Evolutionary conservation across 305 asterid genomes (phyloP), one percentile per base, ranked within the genome.

Genomic region (Rubia tinctorum): DNA sequence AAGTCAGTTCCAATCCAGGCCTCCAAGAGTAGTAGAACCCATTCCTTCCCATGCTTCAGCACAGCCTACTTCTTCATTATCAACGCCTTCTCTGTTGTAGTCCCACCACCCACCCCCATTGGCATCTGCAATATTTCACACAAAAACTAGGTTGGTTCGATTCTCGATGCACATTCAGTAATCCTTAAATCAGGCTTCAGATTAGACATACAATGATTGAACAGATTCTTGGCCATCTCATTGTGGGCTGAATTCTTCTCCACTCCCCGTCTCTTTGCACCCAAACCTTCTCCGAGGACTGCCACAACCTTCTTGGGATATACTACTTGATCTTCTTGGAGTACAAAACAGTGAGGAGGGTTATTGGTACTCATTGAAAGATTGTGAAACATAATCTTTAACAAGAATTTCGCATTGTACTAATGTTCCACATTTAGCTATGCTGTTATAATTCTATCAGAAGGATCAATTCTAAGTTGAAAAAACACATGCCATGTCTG

Each of bases 41-140:
- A 87, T 76, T 65, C 95, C 97, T 75, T 93, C 97, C 98, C 98
- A 93, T 11, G 58, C 84, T 18, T 89, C 90, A 45, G 45, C 81
- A 85, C 84, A 86, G 0, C 98, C 98, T 8, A 93, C 96, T 81
- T 86, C 93, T 84, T 93, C 96, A 58, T 84, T 85, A 81, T 89
- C 97, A 25, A 91, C 87, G 40, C 97, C 98, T 85, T 86, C 97
- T 97, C 86, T 93, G 44, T 84, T 77, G 77, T 81, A 85, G 66
- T 85, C 92, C 98, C 98, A 91, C 96, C 91, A 91, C 66, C 97
- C 97, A 55, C 86, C 84, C 14, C 98, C 97, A 78, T 88, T 89
- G 73, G 88, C 85, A 84, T 92, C 98, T 92, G 86, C 81, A 73
- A 61, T 13, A 40, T 0, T 20, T 20, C 58, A 40, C 30, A n/a